Conservation (phyloP, 2,329 filamentous ascomycete genomes). For the Clarireedia monteithiana region DNA sequence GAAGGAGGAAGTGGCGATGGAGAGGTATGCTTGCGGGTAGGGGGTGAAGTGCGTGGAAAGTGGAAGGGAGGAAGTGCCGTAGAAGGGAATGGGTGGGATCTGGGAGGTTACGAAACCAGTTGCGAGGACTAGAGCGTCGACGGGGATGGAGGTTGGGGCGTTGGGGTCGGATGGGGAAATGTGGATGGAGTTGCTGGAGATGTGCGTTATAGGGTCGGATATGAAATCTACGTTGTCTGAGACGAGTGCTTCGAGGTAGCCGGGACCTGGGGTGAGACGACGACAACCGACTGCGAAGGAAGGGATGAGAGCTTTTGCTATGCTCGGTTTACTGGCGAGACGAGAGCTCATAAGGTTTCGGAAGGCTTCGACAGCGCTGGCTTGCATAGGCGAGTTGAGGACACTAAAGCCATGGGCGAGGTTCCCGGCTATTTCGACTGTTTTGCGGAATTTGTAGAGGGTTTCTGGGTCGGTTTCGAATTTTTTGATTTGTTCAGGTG, state of each 20-base stretch:
- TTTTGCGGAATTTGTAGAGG: slow-evolving; percentile 36
- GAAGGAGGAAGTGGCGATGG: slow-evolving; percentile 19
- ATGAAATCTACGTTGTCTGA: slow-evolving; percentile 32
- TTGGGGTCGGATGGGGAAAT: slow-evolving; percentile 10
- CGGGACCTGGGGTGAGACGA: slow-evolving; percentile 35
- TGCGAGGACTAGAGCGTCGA: slow-evolving; percentile 35
- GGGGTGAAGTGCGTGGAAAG: slow-evolving; percentile 25
- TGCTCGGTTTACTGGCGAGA: slow-evolving; percentile 35
- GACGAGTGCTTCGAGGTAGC: slow-evolving; percentile 34
- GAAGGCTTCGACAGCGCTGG: slow-evolving; percentile 28
- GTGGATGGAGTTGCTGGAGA: slow-evolving; percentile 32
- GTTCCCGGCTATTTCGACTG: slow-evolving; percentile 37
- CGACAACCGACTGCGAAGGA: slow-evolving; percentile 38
- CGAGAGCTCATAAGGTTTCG: slow-evolving; percentile 33
- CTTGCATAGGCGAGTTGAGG: slow-evolving; percentile 32
- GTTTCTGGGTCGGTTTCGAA: slow-evolving; percentile 28
- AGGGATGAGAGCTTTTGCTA: slow-evolving; percentile 27
- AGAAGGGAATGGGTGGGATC: slow-evolving; percentile 22
- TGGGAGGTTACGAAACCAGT: slow-evolving; percentile 30
- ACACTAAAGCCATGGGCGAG: slow-evolving; percentile 36
- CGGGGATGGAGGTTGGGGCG: not conserved
- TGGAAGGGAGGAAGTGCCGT: slow-evolving; percentile 17
- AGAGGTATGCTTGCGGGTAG: slow-evolving; percentile 25
- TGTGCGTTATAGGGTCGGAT: slow-evolving; percentile 35
- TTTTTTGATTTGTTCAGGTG: not conserved